Conservation (phyloP, 169 alveolate species). For the Plasmodium cynomolgi region DNA sequence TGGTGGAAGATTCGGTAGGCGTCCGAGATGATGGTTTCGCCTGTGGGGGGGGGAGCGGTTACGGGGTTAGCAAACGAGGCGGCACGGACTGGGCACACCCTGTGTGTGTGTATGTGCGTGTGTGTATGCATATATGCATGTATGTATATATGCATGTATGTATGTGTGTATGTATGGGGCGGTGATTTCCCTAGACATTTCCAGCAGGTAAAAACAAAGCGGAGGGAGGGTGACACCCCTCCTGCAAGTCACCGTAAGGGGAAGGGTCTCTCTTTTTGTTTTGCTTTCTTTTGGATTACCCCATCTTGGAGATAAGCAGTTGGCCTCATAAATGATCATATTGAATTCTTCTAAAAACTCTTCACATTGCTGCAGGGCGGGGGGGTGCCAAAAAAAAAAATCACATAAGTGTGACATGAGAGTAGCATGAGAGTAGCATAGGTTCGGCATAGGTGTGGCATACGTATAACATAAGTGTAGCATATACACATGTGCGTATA, state of each 20-base stretch:
- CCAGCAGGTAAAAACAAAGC: background rate
- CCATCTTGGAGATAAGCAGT: slow-evolving; percentile 53
- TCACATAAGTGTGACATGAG: background rate
- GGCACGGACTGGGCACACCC: background rate
- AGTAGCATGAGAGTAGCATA: too few relatives aligned
- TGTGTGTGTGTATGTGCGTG: background rate
- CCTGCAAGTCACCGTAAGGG: background rate
- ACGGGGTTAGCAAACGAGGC: background rate
- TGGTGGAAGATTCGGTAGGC: slow-evolving; percentile 59
- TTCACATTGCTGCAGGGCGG: slow-evolving; percentile 36
- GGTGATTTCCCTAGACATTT: background rate
- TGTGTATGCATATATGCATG: background rate
- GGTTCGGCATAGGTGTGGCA: too few relatives aligned
- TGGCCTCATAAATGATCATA: slow-evolving; percentile 45
- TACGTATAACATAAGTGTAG: too few relatives aligned
- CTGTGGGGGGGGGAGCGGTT: background rate
- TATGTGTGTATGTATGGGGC: background rate
- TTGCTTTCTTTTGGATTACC: slow-evolving; percentile 18
- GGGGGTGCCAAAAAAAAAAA: background rate
- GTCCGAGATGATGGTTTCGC: slow-evolving; percentile 52
- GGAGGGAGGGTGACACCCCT: background rate
- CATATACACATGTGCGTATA: background rate
- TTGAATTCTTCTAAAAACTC: slow-evolving; percentile 63
- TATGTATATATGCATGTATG: too few relatives aligned
- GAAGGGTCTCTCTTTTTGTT: background rate